Evolutionary conservation across 2,329 filamentous ascomycete species (phyloP), one percentile per base, ranked within the genome.

Genomic region (Diaporthe nobilis): DNA sequence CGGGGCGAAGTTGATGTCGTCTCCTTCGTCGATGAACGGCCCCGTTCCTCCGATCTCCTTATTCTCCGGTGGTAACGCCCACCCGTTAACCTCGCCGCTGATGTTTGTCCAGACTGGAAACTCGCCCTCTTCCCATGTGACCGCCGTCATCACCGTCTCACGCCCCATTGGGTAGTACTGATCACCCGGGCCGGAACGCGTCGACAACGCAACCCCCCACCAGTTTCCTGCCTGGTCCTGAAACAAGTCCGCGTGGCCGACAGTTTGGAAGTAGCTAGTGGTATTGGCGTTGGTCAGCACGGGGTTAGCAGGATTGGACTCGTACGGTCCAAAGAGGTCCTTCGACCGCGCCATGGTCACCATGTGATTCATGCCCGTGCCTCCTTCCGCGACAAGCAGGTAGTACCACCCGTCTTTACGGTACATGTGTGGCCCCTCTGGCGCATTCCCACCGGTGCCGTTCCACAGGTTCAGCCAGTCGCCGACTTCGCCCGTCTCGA

Each of bases 241-340:
- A 76, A 92, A 91, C 2, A 91, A 76, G 77, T 92, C 90, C 0
- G 88, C 87, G 72, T 92, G 90, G 0, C 90, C 90, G 0, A 90
- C 86, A 1, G 88, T 88, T 77, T 91, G 89, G 74, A 86, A 87
- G 71, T 86, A 87, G 28, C 79, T 82, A 1, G 83, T 84, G 0
- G 85, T 87, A 55, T 87, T 86, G 13, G 83, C 83, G 20, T 86
- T 86, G 0, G 85, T 88, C 5, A 90, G 79, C 0, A 89, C 83
- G 0, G 88, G 88, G 76, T 90, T 89, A 0, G 78, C 70, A 0
- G 84, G 82, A 57, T 85, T 83, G 1, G 82, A 78, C 72, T 87
- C 85, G 67, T 87, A 89, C 0, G 88, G 88, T 0, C 87, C 88
- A 17, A 78, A 79, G 37, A 89, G 80, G 37, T 76, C 81, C 72